A percentile compares a stretch with the other conserved stretches of the same genome.
phyloP scores from a whole-genome alignment of 2,329 filamentous ascomycete genomes.

The Capronia epimyces region DNA sequence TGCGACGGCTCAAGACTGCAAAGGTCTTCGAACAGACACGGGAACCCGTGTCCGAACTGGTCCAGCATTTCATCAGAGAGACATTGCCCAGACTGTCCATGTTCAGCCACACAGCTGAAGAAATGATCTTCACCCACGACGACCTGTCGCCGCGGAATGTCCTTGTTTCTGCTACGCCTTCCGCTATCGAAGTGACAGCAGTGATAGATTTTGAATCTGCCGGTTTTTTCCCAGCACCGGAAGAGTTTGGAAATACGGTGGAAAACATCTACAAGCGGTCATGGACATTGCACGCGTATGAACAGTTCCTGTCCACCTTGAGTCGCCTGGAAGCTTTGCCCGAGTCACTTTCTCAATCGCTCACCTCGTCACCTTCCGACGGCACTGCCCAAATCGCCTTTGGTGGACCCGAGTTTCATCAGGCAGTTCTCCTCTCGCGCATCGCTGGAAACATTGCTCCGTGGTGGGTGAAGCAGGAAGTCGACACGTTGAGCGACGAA shows the following conservation, averaged over 20 bases:
- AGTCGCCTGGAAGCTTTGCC: conserved; percentile 11
- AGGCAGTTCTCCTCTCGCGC: conserved; percentile 17
- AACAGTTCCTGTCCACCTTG: conserved; percentile 15
- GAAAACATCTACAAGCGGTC: conserved; percentile 21
- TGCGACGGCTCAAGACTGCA: conserved; percentile 11
- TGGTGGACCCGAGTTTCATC: conserved; percentile 14
- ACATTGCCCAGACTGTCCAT: conserved; percentile 17
- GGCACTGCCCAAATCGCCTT: conserved; percentile 13
- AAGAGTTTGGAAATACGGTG: conserved; percentile 29
- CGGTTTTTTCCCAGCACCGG: conserved; percentile 31
- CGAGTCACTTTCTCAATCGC: conserved; percentile 2
- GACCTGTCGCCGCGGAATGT: conserved; percentile 31
- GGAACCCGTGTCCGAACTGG: conserved; percentile 13
- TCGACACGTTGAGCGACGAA: conserved; percentile 4
- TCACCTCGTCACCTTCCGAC: conserved; percentile 1
- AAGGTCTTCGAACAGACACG: conserved; percentile 13
- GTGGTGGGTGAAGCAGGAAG: conserved; percentile 21
- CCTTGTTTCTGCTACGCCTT: conserved; percentile 23
- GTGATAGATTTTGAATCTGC: conserved; percentile 35
- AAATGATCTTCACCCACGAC: conserved; percentile 29
- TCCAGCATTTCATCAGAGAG: conserved; percentile 15
- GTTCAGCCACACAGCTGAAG: conserved; percentile 3
- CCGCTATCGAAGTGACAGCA: conserved; percentile 20
- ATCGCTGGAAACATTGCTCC: conserved; percentile 23
- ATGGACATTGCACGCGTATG: conserved; percentile 18